phyloP scores from a whole-genome alignment of 2,329 filamentous ascomycete species.

The Cladobotryum protrusum region DNA sequence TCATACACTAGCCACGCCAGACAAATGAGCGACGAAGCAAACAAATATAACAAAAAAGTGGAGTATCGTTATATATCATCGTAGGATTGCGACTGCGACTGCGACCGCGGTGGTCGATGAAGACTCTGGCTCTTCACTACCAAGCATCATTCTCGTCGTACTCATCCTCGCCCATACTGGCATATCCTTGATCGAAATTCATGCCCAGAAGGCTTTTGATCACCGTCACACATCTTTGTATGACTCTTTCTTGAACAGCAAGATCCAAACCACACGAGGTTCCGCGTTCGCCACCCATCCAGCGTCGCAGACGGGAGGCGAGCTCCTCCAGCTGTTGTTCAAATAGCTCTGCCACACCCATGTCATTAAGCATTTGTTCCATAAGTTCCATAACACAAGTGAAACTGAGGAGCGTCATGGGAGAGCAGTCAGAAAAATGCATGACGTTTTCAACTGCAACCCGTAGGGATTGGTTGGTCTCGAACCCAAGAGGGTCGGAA shows the following conservation, averaged over 20 bases:
- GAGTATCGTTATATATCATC: slow-evolving; percentile 1
- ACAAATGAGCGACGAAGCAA: not conserved
- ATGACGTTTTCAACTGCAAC: slow-evolving; percentile 40
- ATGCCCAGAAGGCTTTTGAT: slow-evolving; percentile 54
- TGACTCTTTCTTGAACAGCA: slow-evolving; percentile 46
- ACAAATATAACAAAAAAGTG: not conserved
- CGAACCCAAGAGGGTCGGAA: not conserved
- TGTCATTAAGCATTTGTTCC: slow-evolving; percentile 43
- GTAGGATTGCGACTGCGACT: not conserved
- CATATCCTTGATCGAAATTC: slow-evolving; percentile 55
- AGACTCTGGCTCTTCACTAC: not conserved
- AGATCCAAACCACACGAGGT: slow-evolving; percentile 46
- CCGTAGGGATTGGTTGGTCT: not conserved
- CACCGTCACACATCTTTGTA: slow-evolving; percentile 49
- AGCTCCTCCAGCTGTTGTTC: slow-evolving; percentile 48
- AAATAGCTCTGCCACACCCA: slow-evolving; percentile 41
- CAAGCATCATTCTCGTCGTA: slow-evolving; percentile 17
- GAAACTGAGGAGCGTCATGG: slow-evolving; percentile 53
- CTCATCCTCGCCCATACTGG: slow-evolving; percentile 48
- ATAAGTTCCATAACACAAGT: slow-evolving; percentile 54
- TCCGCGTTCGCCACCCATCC: slow-evolving; percentile 50
- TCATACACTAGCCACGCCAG: not conserved
- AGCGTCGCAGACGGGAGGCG: slow-evolving; percentile 52
- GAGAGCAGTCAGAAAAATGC: slow-evolving; percentile 33
- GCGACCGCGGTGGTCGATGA: not conserved